Base-by-base conservation (phyloP, 306 rosid species). In the Castanea mollissima region DNA sequence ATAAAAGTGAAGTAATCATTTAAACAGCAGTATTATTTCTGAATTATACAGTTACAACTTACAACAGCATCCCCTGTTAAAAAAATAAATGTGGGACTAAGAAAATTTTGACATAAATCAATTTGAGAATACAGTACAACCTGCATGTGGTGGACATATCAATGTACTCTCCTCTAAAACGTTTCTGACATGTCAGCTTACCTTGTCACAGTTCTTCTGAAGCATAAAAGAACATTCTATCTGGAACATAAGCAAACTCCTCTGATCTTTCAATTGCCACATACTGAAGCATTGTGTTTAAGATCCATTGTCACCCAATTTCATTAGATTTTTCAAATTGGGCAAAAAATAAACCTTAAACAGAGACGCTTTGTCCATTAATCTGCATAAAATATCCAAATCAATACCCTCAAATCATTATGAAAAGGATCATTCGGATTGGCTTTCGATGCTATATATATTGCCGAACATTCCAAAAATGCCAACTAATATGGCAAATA, bases 401-500 rank as follows among this genome's bases (percentile, higher is more conserved):
- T 57, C 35, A 69, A 75, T 59, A 71, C 79, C 77, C 23, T 46
- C 68, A 74, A 80, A 75, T 49, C 23, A 63, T 49, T 25, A 55
- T 3, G 55, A 82, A 77, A 25, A 56, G 29, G 74, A 69, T 88
- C 75, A 83, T 72, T 88, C 35, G n/a, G 91, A 91, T 75, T 85
- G 76, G 76, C 85, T 82, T 86, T 86, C 68, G 58, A 93, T 67
- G 90, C 96, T 85, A 78, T 86, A 93, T 29, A 93, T 14, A 85
- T 90, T 95, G 58, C 94, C 88, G 55, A 88, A n/a, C 62, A 90
- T 86, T 83, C 99, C 98, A 79, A 95, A 84, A 67, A 90, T 23
- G 80, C 97, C 89, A 75, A 93, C 98, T 29, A 59, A 41, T 77
- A 83, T 79, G 38, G 99, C 97, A 80, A 91, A 80, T 21, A 84